These are phyloP conservation scores for Xylaria sp. DNA, from an alignment of 2,329 filamentous ascomycete species.

Conservation along the genomic window DNA sequence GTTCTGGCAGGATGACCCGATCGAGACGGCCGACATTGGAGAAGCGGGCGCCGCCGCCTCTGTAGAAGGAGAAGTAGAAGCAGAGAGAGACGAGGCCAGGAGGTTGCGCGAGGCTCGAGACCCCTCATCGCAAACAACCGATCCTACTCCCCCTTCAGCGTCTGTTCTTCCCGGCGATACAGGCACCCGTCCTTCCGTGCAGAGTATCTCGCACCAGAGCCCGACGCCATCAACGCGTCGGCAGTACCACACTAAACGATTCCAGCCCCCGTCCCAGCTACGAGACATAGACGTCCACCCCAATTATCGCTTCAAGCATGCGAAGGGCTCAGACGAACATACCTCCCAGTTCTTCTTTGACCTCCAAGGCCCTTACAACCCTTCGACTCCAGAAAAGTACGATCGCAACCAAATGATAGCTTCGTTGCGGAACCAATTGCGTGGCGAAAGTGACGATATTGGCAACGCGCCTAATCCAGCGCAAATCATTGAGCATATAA, in stretches of 20 bases:
- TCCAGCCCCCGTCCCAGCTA: not conserved
- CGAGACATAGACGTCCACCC: not conserved
- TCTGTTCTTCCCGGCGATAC: conserved; percentile 29
- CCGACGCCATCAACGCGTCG: conserved; percentile 45
- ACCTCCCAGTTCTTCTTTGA: not conserved
- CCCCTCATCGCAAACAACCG: conserved; percentile 38
- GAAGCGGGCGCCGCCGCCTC: conserved; percentile 15
- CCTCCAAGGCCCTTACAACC: not conserved
- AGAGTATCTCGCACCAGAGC: conserved; percentile 21
- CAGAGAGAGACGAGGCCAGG: conserved; percentile 14
- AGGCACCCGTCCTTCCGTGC: conserved; percentile 39
- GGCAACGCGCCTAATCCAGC: not conserved
- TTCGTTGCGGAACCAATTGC: not conserved
- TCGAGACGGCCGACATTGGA: conserved; percentile 8
- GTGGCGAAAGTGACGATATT: not conserved
- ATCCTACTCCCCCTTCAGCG: conserved; percentile 22
- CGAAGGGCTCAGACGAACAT: not conserved
- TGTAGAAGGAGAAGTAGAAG: not conserved
- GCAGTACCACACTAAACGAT: conserved; percentile 31
- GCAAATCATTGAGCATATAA: not conserved
- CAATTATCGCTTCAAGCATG: not conserved
- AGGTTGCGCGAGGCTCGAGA: conserved; percentile 30
- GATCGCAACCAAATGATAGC: not conserved
- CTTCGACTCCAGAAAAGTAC: not conserved
- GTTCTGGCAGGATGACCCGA: conserved; percentile 82